Base-by-base conservation (phyloP, 805 yeast genomes). In the Blastobotrys peoriensis region DNA sequence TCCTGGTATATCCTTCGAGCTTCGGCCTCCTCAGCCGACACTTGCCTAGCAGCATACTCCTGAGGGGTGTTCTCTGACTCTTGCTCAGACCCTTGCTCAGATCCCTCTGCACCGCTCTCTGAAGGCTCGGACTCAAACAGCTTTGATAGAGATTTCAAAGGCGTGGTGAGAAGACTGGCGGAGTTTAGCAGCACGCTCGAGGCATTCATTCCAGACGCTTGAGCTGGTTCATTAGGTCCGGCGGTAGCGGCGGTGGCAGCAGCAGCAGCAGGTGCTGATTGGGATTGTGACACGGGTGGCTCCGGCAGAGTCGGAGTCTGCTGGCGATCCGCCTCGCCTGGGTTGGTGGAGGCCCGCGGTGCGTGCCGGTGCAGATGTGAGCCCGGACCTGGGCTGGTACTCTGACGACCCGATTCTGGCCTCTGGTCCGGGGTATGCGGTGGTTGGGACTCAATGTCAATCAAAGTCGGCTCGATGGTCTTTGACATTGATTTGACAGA, bases 131-230 rank as follows among this genome's bases (percentile, higher is more conserved):
- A n/a, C 8, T 67, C 70, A 37, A 68, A 60, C 17, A 67, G 45
- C 43, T 58, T 61, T 13, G 67, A 55, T 36, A 68, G 45, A n/a
- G 63, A 58, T 49, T 58, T 59, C 49, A 78, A 65, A 1, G 80
- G 75, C 25, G 71, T 76, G 3, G 76, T 65, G 25, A 78, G 62
- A 59, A 77, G 61, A 16, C 68, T 78, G 0, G 81, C 80, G 41
- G 79, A 61, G 15, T 58, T 55, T 18, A 58, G 48, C 19, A 65
- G 48, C 2, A 65, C 68, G 8, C 62, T 52, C 1, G 67, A 62
- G 2, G 68, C 58, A 36, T 56, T 51, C 25, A 54, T 40, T 19
- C 42, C 43, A 25, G 30, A 8, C 8, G 30, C 8, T n/a, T n/a
- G n/a, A 16, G 42, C 25, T 9, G 38, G 27, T 6, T 39, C 39